Conservation (phyloP, 495 filamentous ascomycete species). For the Letharia lupina region DNA sequence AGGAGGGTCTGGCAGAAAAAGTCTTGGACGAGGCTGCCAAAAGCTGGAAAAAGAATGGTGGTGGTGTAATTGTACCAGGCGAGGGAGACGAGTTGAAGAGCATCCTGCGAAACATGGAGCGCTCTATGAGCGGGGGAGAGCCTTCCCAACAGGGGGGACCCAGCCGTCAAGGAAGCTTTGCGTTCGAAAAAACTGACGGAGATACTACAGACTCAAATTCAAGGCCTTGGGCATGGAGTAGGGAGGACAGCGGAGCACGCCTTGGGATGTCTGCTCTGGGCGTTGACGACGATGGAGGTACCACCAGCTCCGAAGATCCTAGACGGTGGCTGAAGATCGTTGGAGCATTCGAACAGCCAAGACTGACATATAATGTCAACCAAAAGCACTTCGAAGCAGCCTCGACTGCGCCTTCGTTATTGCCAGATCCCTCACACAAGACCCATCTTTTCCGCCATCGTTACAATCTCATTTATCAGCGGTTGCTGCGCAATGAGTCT, state of each 20-base stretch:
- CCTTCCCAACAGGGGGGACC: slow-evolving; percentile 38
- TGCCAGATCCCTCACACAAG: slow-evolving; percentile 73
- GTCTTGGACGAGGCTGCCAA: slow-evolving; percentile 86
- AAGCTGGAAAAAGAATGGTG: slow-evolving; percentile 75
- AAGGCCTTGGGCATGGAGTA: slow-evolving; percentile 34
- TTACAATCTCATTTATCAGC: slow-evolving; percentile 83
- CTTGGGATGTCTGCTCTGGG: slow-evolving; percentile 54
- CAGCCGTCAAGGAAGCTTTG: slow-evolving; percentile 54
- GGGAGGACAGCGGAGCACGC: slow-evolving; percentile 54
- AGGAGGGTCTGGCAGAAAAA: slow-evolving; percentile 86
- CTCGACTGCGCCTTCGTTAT: slow-evolving; percentile 59
- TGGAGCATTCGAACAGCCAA: slow-evolving; percentile 76
- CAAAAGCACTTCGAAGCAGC: slow-evolving; percentile 87
- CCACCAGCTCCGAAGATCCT: slow-evolving; percentile 48
- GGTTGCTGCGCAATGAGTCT: slow-evolving; percentile 82
- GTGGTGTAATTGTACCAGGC: slow-evolving; percentile 77
- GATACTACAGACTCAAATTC: slow-evolving; percentile 35
- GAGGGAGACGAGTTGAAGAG: slow-evolving; percentile 63
- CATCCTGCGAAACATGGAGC: slow-evolving; percentile 74
- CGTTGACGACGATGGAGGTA: slow-evolving; percentile 51
- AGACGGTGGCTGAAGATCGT: slow-evolving; percentile 72
- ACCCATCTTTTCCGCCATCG: slow-evolving; percentile 79
- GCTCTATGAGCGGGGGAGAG: slow-evolving; percentile 73
- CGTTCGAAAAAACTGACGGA: slow-evolving; percentile 26
- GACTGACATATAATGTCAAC: slow-evolving; percentile 69